Conservation (phyloP, 208 protist species). For the Crithidia fasciculata region DNA sequence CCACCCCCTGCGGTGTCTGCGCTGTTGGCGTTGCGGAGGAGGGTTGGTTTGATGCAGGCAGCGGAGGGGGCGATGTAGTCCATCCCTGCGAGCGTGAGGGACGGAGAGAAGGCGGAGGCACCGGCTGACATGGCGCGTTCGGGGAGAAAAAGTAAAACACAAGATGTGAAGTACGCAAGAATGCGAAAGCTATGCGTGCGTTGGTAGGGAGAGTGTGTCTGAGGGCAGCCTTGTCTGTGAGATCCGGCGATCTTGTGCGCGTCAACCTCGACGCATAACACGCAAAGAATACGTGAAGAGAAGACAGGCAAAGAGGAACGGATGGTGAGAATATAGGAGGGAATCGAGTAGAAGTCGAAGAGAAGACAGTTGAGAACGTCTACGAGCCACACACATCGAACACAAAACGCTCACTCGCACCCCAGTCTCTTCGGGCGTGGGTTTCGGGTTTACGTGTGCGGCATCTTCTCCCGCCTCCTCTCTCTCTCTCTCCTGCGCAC, state of each 20-base stretch:
- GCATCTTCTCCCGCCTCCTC: too few species aligned
- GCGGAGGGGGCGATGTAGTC: conserved; percentile 88
- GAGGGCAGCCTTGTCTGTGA: too few species aligned
- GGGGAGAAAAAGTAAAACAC: neutral
- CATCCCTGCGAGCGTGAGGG: conserved; percentile 79
- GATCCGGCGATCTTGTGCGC: too few species aligned
- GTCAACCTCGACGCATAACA: too few species aligned
- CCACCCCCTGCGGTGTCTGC: neutral
- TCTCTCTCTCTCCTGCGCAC: too few species aligned
- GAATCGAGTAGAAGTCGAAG: neutral
- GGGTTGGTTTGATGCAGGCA: conserved; percentile 59
- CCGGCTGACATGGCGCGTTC: neutral
- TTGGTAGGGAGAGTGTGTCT: neutral
- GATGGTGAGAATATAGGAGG: neutral
- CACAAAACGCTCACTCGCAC: too few species aligned
- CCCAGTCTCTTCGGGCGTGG: too few species aligned
- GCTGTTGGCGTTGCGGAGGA: conserved; percentile 1
- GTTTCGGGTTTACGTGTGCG: too few species aligned
- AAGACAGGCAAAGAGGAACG: too few species aligned
- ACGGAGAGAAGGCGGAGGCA: conserved; percentile 52
- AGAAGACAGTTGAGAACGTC: neutral
- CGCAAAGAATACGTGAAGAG: too few species aligned
- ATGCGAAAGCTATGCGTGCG: neutral
- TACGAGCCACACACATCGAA: too few species aligned
- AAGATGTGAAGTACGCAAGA: neutral